Conservation (phyloP, 2,329 filamentous ascomycete genomes). For the Xylariaceae sp. region DNA sequence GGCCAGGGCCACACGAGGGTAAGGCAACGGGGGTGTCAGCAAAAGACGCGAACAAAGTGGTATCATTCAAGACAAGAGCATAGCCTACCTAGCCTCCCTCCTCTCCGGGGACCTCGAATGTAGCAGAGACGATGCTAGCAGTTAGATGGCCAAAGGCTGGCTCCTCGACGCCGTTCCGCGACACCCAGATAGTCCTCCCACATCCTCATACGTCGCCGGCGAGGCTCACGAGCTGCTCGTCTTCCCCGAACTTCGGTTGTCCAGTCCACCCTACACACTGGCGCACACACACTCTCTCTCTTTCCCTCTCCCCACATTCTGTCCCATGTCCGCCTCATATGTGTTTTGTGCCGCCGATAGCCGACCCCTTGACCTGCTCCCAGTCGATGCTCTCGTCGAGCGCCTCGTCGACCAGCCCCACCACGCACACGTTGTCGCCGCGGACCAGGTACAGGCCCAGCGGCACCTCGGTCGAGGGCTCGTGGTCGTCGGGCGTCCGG, state of each 20-base stretch:
- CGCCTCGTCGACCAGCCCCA: slow-evolving; percentile 82
- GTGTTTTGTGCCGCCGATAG: slow-evolving; percentile 82
- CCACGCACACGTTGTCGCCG: slow-evolving; percentile 88
- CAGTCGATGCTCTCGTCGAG: slow-evolving; percentile 89
- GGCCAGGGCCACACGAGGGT: too few species aligned
- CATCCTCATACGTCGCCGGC: too few species aligned
- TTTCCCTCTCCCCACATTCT: too few species aligned
- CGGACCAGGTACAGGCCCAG: slow-evolving; percentile 87
- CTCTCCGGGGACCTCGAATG: too few species aligned
- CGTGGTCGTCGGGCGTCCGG: slow-evolving; percentile 72
- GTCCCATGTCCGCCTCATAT: slow-evolving; percentile 27
- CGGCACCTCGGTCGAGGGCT: slow-evolving; percentile 70
- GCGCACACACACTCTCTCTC: background rate
- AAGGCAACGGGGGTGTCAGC: slow-evolving; percentile 19
- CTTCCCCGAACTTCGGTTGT: too few species aligned
- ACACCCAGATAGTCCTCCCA: too few species aligned
- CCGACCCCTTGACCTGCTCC: slow-evolving; percentile 77
- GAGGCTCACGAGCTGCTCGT: too few species aligned
- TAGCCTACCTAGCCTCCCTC: too few species aligned
- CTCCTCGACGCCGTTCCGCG: too few species aligned
- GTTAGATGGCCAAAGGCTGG: too few species aligned
- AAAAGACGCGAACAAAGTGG: slow-evolving; percentile 19
- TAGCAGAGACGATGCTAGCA: too few species aligned
- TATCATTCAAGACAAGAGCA: slow-evolving; percentile 26
- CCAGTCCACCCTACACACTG: too few species aligned